Conservation (phyloP, 768 basidiomycete species). For the Leccinum subgranulosum region DNA sequence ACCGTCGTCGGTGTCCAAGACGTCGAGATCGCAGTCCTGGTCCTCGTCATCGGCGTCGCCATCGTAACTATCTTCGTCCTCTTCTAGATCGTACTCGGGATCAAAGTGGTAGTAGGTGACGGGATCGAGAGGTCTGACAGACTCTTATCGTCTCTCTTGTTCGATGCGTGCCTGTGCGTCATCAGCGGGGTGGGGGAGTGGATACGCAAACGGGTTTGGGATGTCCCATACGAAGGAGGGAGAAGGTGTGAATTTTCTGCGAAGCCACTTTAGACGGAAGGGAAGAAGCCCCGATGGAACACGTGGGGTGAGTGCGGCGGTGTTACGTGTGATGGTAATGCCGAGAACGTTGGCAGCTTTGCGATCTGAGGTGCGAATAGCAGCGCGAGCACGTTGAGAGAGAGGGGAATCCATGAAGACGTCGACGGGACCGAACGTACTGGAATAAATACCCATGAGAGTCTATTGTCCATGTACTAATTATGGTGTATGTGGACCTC, state of each 20-base stretch:
- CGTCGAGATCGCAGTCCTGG: not conserved
- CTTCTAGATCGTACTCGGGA: not conserved
- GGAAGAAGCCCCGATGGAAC: not conserved
- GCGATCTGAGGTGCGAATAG: not conserved
- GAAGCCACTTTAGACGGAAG: not conserved
- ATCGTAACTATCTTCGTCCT: not conserved
- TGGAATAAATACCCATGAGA: not conserved
- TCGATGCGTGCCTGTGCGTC: not conserved
- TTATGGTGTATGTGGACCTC: too few species aligned
- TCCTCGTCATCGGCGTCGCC: not conserved
- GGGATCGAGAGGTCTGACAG: not conserved
- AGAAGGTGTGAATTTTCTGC: not conserved
- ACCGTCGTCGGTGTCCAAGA: not conserved
- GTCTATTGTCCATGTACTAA: not conserved
- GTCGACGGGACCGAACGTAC: not conserved
- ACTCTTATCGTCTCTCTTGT: not conserved
- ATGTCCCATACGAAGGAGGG: constrained; percentile 17
- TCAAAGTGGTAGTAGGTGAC: not conserved
- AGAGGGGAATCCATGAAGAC: not conserved
- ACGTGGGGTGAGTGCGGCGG: not conserved
- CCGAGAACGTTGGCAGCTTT: not conserved
- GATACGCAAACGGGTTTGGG: constrained; percentile 12
- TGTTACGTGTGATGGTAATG: not conserved
- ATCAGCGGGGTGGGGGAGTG: not conserved
- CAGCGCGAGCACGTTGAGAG: not conserved